These are phyloP conservation scores for Paecilomyces sp. DNA, from an alignment of 2,329 filamentous ascomycete species.

Conservation along the genomic window DNA sequence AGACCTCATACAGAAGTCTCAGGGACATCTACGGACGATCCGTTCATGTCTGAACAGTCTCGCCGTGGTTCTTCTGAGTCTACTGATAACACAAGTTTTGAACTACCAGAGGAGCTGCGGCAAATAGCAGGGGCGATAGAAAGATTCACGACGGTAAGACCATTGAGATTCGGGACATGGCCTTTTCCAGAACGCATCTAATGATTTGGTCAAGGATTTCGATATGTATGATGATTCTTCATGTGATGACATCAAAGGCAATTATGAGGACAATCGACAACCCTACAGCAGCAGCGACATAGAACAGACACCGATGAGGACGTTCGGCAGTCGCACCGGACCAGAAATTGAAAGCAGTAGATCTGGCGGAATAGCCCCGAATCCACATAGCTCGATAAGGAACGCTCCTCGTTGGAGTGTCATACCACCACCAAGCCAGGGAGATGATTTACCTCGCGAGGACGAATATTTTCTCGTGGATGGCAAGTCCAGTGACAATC, in stretches of 20 bases:
- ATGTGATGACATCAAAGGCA: neutral
- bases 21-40: neutral
- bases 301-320: neutral
- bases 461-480: slow-evolving; percentile 23
- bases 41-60: neutral
- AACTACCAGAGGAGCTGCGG: neutral
- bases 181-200: neutral
- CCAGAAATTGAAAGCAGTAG: neutral
- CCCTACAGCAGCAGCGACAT: neutral
- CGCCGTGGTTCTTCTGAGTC: neutral
- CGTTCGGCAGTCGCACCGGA: neutral
- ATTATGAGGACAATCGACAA: neutral
- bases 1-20: neutral
- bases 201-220: neutral
- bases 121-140: neutral
- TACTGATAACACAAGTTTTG: neutral
- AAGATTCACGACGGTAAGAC: neutral
- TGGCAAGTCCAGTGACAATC: slow-evolving; percentile 16
- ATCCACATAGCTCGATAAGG: neutral
- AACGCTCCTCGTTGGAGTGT: neutral
- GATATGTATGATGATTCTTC: neutral
- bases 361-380: neutral
- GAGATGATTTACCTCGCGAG: slow-evolving; percentile 1
- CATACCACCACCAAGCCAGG: slow-evolving; percentile 5
- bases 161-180: neutral